Evolutionary conservation across 1,139 yeast species (phyloP).

Genomic region (Yamadazyma dendronema): DNA sequence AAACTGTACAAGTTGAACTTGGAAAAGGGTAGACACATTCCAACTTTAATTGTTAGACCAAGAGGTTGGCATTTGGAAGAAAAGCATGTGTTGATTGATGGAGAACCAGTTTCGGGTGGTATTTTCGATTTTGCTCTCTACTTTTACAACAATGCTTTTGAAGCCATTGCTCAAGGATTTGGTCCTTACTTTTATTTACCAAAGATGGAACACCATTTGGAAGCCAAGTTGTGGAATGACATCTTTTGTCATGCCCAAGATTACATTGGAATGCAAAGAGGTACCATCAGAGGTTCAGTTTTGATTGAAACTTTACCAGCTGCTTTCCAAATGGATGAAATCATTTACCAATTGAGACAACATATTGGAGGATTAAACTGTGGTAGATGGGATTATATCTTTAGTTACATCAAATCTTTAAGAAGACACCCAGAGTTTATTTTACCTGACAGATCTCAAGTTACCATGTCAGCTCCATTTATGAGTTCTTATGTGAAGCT

Average conservation of each 20-base stretch:
- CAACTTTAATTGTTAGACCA: constrained; percentile 79
- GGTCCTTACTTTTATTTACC: constrained; percentile 82
- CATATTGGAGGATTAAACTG: constrained; percentile 78
- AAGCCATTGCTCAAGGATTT: constrained; percentile 55
- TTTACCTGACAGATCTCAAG: constrained; percentile 72
- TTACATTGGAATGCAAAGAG: constrained; percentile 61
- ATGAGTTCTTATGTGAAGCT: constrained; percentile 69
- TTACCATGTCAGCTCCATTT: constrained; percentile 73
- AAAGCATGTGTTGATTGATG: constrained; percentile 70
- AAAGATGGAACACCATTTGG: constrained; percentile 78
- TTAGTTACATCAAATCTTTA: constrained; percentile 67
- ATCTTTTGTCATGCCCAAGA: constrained; percentile 70
- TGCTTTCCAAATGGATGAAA: constrained; percentile 80
- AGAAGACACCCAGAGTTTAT: constrained; percentile 62
- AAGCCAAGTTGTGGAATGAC: constrained; percentile 79
- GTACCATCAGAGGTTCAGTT: constrained; percentile 77
- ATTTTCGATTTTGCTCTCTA: constrained; percentile 76
- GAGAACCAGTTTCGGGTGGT: constrained; percentile 72
- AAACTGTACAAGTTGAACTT: constrained; percentile 61
- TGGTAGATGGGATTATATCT: constrained; percentile 83
- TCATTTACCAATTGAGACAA: constrained; percentile 70
- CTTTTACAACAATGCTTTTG: constrained; percentile 71
- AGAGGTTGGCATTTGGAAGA: constrained; percentile 86
- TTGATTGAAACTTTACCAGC: constrained; percentile 75
- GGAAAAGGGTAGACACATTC: constrained; percentile 55